Percentiles rank a stretch among this genome's conserved stretches.
These are phyloP conservation scores for Fusarium sp. DNA, from an alignment of 2,329 filamentous ascomycete genomes.

Conservation along the genomic window DNA sequence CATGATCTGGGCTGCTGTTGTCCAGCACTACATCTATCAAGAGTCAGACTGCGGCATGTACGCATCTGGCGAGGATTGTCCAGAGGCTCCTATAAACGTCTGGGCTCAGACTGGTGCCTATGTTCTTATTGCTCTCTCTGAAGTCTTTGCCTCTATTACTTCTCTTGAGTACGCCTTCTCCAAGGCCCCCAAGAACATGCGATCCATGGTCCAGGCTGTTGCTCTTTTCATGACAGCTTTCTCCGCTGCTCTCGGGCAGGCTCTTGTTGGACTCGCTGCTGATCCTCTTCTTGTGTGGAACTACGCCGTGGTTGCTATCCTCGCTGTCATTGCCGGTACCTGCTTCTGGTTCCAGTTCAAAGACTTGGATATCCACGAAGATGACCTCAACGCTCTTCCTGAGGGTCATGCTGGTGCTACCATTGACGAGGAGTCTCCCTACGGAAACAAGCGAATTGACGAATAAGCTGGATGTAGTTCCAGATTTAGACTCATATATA, in stretches of 20 bases:
- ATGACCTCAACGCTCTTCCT: slow-evolving; percentile 72
- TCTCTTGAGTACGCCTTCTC: slow-evolving; percentile 81
- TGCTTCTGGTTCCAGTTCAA: slow-evolving; percentile 77
- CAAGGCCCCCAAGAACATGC: slow-evolving; percentile 83
- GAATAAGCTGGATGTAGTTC: slow-evolving; percentile 9
- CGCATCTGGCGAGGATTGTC: slow-evolving; percentile 49
- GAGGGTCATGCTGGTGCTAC: slow-evolving; percentile 51
- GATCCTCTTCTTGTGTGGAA: slow-evolving; percentile 82
- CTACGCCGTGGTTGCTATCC: slow-evolving; percentile 75
- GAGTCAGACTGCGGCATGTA: slow-evolving; percentile 68
- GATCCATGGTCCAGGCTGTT: slow-evolving; percentile 76
- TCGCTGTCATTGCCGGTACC: slow-evolving; percentile 72
- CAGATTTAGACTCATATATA: neutral
- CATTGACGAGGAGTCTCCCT: slow-evolving; percentile 41
- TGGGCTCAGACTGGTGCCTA: slow-evolving; percentile 68
- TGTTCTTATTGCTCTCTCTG: slow-evolving; percentile 62
- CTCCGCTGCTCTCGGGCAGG: slow-evolving; percentile 76
- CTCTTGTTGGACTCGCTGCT: slow-evolving; percentile 55
- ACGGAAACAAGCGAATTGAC: slow-evolving; percentile 36
- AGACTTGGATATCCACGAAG: slow-evolving; percentile 73
- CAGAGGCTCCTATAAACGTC: slow-evolving; percentile 66
- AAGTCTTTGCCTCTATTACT: slow-evolving; percentile 65
- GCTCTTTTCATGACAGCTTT: slow-evolving; percentile 78
- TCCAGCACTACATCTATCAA: slow-evolving; percentile 74
- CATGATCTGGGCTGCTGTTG: slow-evolving; percentile 68